Base-by-base conservation (phyloP, 2,329 filamentous ascomycete genomes). In the Colletotrichum somersetense region DNA sequence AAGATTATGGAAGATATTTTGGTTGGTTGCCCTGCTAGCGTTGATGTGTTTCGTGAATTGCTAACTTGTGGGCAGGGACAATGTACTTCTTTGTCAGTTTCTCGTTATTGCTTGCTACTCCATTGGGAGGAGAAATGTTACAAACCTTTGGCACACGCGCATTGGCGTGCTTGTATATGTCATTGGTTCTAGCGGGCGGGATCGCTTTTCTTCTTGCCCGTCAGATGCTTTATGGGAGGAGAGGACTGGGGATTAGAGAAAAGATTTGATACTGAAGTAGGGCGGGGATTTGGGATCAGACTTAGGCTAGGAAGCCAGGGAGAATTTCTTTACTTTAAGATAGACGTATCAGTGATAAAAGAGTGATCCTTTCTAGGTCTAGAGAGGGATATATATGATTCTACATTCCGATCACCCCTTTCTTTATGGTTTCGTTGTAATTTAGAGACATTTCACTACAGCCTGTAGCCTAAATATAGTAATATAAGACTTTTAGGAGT, bases 1-100 rank as follows among this genome's bases (percentile, higher is more conserved):
- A 46, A 46, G 44, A 46, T 46, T 46, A 46, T 46, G 44, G 44
- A n/a, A 46, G 44, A 46, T 46, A 46, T 46, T 46, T 46, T 46
- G 44, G 44, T 46, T 46, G 18, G 44, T 46, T n/a, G 18, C 7
- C 44, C 44, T n/a, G 20, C 44, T 46, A 10, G 44, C 18, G 18
- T n/a, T 46, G 44, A n/a, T 46, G 44, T n/a, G 44, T 46, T n/a
- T 46, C 44, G 18, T 46, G 44, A n/a, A 46, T 46, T n/a, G 44
- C 44, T 46, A 46, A 46, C 10, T 46, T 3, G 18, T n/a, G 44
- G 20, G 44, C 18, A 46, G 44, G 44, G 44, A 46, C 44, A 10
- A 46, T 46, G 44, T 46, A 46, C 44, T 46, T 46, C 44, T 46
- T 46, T 46, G 44, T 46, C 18, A 46, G 44, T 46, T 46, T 46